Evolutionary conservation across 2,329 filamentous ascomycete species (phyloP).

Genomic region (Aspergillus brunneoviolaceus): DNA sequence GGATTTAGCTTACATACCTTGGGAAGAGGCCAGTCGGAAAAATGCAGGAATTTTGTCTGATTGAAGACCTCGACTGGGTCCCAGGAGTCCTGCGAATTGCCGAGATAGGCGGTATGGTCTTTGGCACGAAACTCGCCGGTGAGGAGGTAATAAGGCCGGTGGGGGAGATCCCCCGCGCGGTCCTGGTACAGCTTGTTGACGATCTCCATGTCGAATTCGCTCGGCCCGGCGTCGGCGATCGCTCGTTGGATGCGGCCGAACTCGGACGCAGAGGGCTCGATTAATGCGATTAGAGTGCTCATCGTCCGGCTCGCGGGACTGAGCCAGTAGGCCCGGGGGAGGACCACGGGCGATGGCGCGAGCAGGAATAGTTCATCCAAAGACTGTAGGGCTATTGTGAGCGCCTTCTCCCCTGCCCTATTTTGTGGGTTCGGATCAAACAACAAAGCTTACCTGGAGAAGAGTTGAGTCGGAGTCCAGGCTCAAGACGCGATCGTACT

Average conservation of each 20-base stretch:
- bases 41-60: conserved; percentile 64
- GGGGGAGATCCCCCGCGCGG: conserved; percentile 55
- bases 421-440: background rate
- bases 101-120: conserved; percentile 49
- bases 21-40: conserved; percentile 62
- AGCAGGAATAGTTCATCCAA: conserved; percentile 69
- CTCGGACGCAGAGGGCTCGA: conserved; percentile 54
- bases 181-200: conserved; percentile 57
- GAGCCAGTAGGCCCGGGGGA: conserved; percentile 69
- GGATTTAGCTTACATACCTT: background rate
- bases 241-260: conserved; percentile 43
- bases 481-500: conserved; percentile 56
- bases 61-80: conserved; percentile 52
- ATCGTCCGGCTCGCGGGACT: conserved; percentile 52
- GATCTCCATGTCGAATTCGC: conserved; percentile 63
- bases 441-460: conserved; percentile 33
- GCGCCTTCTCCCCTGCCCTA: no score
- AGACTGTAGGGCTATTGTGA: conserved; percentile 34
- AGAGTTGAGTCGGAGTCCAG: conserved; percentile 64
- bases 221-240: conserved; percentile 24
- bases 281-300: conserved; percentile 58
- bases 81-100: conserved; percentile 53
- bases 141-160: conserved; percentile 58
- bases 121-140: conserved; percentile 58
- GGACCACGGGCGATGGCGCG: conserved; percentile 58